These are phyloP conservation scores for Ophiostoma ips DNA, from an alignment of 2,329 filamentous ascomycete genomes.

Conservation along the genomic window DNA sequence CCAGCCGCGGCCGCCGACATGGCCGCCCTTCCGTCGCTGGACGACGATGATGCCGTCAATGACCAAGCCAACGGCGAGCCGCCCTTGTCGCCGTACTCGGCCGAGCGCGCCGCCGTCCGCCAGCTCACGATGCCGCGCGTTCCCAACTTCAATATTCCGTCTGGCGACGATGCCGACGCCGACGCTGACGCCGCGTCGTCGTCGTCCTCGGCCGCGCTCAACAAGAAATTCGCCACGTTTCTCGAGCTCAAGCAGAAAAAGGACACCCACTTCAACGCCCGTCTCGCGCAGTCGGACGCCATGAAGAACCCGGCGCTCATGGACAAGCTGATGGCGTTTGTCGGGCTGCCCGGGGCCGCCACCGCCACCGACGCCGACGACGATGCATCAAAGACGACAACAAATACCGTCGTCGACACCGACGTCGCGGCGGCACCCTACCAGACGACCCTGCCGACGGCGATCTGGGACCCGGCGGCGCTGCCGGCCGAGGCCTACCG, in stretches of 20 bases:
- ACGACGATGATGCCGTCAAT: conserved; percentile 9
- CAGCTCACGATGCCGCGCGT: conserved; percentile 60
- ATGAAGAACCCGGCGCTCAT: conserved; percentile 59
- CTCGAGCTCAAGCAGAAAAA: conserved; percentile 58
- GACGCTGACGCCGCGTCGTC: conserved; percentile 30
- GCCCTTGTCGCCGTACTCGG: conserved; percentile 51
- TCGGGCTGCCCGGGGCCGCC: conserved; percentile 23
- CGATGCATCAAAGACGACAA: neutral
- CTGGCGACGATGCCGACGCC: conserved; percentile 53
- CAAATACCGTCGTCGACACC: neutral
- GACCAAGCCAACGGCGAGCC: neutral
- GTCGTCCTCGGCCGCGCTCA: conserved; percentile 27
- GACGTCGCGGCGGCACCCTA: conserved; percentile 35
- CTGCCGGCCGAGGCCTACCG: conserved; percentile 43
- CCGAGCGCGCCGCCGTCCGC: conserved; percentile 49
- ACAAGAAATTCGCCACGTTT: conserved; percentile 59
- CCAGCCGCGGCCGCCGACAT: conserved; percentile 5
- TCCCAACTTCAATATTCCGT: conserved; percentile 60
- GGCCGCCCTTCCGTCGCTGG: neutral
- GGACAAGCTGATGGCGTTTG: conserved; percentile 60
- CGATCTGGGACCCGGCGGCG: conserved; percentile 42
- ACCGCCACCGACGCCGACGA: conserved; percentile 25
- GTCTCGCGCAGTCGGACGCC: conserved; percentile 51
- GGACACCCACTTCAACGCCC: conserved; percentile 65
- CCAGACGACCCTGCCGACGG: conserved; percentile 41